Conservation (phyloP, 2,329 filamentous ascomycete genomes). For the Venturia aucupariae region DNA sequence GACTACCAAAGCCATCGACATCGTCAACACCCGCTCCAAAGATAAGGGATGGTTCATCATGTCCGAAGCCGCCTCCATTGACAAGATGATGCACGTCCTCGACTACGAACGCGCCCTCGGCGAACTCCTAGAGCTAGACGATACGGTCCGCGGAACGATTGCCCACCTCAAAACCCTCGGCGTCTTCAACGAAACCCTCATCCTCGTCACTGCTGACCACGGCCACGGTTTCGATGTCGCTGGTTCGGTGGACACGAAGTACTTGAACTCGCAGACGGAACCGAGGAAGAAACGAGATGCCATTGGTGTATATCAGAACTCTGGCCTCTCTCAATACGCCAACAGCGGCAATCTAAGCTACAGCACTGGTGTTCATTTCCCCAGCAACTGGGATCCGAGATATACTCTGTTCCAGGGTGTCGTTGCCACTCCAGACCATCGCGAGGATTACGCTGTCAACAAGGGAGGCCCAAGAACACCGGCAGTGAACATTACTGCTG, state of each 20-base stretch:
- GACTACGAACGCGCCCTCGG: slow-evolving; percentile 81
- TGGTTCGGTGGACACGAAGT: slow-evolving; percentile 71
- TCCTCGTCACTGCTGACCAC: slow-evolving; percentile 79
- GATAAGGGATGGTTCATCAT: slow-evolving; percentile 79
- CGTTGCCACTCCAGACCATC: slow-evolving; percentile 61
- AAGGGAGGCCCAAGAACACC: slow-evolving; percentile 54
- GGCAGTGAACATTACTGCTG: slow-evolving; percentile 46
- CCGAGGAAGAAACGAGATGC: slow-evolving; percentile 68
- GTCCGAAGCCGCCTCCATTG: slow-evolving; percentile 79
- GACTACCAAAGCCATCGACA: slow-evolving; percentile 78
- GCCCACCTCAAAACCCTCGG: slow-evolving; percentile 57
- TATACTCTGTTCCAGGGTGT: slow-evolving; percentile 71
- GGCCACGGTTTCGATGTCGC: slow-evolving; percentile 85
- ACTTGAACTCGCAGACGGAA: slow-evolving; percentile 54
- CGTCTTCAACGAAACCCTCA: slow-evolving; percentile 64
- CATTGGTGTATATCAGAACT: slow-evolving; percentile 63
- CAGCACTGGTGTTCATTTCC: slow-evolving; percentile 66
- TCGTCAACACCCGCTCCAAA: slow-evolving; percentile 56
- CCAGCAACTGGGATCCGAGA: slow-evolving; percentile 73
- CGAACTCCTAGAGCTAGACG: slow-evolving; percentile 76
- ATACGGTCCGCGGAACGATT: slow-evolving; percentile 69
- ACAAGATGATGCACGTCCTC: slow-evolving; percentile 81
- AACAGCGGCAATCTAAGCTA: slow-evolving; percentile 53
- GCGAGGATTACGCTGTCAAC: slow-evolving; percentile 68
- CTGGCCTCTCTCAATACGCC: slow-evolving; percentile 67